phyloP scores from a whole-genome alignment of 2,329 filamentous ascomycete species.

The Ophioceras dolichostomum region DNA sequence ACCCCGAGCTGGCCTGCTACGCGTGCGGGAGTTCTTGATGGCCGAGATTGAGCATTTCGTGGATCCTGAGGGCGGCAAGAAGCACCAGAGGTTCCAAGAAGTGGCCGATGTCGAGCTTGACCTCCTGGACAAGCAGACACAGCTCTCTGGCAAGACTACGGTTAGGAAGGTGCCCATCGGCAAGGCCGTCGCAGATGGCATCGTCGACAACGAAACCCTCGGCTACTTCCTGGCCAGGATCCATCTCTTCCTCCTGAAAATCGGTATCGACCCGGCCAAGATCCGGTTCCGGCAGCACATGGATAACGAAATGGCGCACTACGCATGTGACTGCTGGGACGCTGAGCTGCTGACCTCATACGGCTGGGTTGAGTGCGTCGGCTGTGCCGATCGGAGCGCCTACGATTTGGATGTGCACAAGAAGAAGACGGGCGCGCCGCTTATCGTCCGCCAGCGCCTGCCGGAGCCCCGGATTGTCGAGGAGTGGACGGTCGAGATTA shows the following conservation, averaged over 20 bases:
- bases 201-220: slow-evolving; percentile 94
- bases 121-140: slow-evolving; percentile 73
- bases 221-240: slow-evolving; percentile 96
- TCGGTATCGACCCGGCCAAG: slow-evolving; percentile 79
- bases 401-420: slow-evolving; percentile 89
- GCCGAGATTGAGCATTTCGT: slow-evolving; percentile 98
- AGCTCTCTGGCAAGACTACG: slow-evolving; percentile 74
- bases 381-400: slow-evolving; percentile 77
- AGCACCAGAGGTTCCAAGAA: slow-evolving; percentile 77
- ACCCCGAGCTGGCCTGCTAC: slow-evolving; percentile 76
- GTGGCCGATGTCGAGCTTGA: slow-evolving; percentile 74
- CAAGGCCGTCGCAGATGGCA: slow-evolving; percentile 66
- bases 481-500: slow-evolving; percentile 77
- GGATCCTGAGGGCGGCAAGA: slow-evolving; percentile 89
- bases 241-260: slow-evolving; percentile 75
- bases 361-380: slow-evolving; percentile 97
- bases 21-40: slow-evolving; percentile 97
- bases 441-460: slow-evolving; percentile 74
- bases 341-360: slow-evolving; percentile 84
- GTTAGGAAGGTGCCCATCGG: slow-evolving; percentile 66
- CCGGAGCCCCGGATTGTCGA: slow-evolving; percentile 68
- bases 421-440: slow-evolving; percentile 78
- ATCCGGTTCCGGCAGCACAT: slow-evolving; percentile 97
- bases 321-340: slow-evolving; percentile 96
- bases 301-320: slow-evolving; percentile 69